These are phyloP conservation scores for Globisporangium spinosum DNA, from an alignment of 352 stramenopile genomes.

Conservation along the genomic window DNA sequence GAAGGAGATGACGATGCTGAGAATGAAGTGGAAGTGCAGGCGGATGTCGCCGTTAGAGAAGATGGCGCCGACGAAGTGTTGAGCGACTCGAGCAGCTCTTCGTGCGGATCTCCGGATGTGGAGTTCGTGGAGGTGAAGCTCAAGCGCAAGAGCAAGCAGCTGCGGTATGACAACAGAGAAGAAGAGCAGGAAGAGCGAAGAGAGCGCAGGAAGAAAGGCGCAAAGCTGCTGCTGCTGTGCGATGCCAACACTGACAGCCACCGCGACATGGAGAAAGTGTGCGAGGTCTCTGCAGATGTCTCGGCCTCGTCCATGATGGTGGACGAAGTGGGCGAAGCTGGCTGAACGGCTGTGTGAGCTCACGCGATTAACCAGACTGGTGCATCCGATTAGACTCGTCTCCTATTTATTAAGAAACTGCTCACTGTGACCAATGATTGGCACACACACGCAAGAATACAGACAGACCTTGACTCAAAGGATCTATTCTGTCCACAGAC, in stretches of 20 bases:
- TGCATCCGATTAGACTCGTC: too few species aligned
- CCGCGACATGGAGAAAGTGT: neutral
- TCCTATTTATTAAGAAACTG: too few species aligned
- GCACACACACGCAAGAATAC: neutral
- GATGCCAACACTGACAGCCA: neutral
- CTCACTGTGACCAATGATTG: too few species aligned
- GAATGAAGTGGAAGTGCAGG: neutral
- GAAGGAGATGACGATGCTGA: too few species aligned
- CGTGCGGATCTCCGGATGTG: constrained; percentile 10
- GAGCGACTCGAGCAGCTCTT: constrained; percentile 10
- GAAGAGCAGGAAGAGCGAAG: neutral
- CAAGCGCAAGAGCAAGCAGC: constrained; percentile 10
- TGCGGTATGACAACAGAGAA: neutral
- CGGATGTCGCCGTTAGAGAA: neutral
- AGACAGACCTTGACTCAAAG: neutral
- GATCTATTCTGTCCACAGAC: neutral
- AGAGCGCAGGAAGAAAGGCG: neutral
- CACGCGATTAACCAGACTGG: neutral
- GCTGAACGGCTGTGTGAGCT: neutral
- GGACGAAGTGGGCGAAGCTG: neutral
- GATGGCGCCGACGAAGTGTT: neutral
- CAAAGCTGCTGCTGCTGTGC: neutral
- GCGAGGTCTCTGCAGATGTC: neutral
- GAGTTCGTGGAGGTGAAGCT: constrained; percentile 8
- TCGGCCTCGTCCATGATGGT: constrained; percentile 9